phyloP scores from a whole-genome alignment of 2,329 filamentous ascomycete genomes.

The Pestalotiopsis sp. region DNA sequence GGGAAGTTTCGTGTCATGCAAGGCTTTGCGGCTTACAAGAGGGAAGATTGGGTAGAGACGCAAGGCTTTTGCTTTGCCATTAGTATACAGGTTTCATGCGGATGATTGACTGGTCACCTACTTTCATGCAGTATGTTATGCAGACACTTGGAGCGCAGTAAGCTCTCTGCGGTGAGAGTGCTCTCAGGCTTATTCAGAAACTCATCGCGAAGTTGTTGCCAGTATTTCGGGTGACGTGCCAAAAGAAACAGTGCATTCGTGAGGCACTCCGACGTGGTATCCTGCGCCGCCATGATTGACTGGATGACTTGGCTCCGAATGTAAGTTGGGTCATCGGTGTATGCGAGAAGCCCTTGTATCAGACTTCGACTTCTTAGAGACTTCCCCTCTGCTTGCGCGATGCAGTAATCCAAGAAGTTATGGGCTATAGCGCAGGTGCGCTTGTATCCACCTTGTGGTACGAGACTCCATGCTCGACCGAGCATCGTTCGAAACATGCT shows the following conservation, averaged over 20 bases:
- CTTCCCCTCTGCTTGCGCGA: slow-evolving; percentile 8
- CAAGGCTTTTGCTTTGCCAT: slow-evolving; percentile 12
- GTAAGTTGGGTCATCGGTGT: slow-evolving; percentile 13
- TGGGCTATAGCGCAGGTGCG: slow-evolving; percentile 10
- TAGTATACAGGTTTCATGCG: background rate
- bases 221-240: slow-evolving; percentile 15
- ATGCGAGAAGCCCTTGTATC: slow-evolving; percentile 8
- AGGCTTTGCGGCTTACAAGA: slow-evolving; percentile 11
- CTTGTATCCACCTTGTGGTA: slow-evolving; percentile 14
- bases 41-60: slow-evolving; percentile 18
- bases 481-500: slow-evolving; percentile 17
- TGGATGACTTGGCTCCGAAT: slow-evolving; percentile 18
- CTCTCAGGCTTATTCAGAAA: slow-evolving; percentile 10
- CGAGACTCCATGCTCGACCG: slow-evolving; percentile 14
- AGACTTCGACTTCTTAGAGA: slow-evolving; percentile 2
- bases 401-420: slow-evolving; percentile 16
- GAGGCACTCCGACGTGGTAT: slow-evolving; percentile 18
- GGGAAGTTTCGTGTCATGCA: slow-evolving; percentile 16
- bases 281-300: slow-evolving; percentile 20
- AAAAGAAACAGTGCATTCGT: slow-evolving; percentile 16
- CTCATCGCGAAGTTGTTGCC: slow-evolving; percentile 16
- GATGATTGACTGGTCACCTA: slow-evolving; percentile 7
- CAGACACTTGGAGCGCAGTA: slow-evolving; percentile 9
- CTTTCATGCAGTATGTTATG: slow-evolving; percentile 16
- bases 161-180: background rate